Conservation (phyloP, 2,329 filamentous ascomycete species). For the Dactylellina haptotyla region DNA sequence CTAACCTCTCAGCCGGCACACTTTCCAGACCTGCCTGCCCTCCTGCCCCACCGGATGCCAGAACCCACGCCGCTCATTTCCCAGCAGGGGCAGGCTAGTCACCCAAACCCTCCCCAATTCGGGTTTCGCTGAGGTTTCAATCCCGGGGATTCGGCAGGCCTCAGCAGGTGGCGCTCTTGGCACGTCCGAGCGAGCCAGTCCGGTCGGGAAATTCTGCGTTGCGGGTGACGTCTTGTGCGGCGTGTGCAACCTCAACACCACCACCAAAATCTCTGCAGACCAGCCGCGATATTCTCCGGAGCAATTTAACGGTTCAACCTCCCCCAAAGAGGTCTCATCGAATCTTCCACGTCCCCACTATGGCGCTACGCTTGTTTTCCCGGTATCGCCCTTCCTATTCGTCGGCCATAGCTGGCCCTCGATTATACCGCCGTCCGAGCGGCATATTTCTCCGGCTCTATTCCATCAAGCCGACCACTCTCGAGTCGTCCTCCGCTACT, state of each 20-base stretch:
- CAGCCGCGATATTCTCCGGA: background rate
- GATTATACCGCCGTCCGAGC: background rate
- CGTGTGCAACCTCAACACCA: conserved; percentile 8
- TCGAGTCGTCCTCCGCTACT: conserved; percentile 44
- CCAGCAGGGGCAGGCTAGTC: background rate
- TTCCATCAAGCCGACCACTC: conserved; percentile 42
- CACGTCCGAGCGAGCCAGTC: conserved; percentile 1
- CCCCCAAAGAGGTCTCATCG: background rate
- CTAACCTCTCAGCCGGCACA: conserved; percentile 2
- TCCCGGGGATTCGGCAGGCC: conserved; percentile 1
- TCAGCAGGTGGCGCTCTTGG: background rate
- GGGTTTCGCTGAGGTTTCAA: too few relatives aligned
- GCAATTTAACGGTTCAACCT: background rate
- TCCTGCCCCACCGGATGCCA: background rate
- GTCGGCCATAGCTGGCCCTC: background rate
- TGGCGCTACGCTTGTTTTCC: conserved; percentile 16
- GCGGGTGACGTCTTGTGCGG: conserved; percentile 6
- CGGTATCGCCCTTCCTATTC: conserved; percentile 9
- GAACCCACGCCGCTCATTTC: background rate
- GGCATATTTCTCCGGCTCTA: conserved; percentile 14
- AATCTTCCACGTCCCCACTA: background rate
- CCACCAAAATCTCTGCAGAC: conserved; percentile 6
- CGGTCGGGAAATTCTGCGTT: conserved; percentile 1
- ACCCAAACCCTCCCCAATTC: too few relatives aligned
- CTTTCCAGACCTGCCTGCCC: too few relatives aligned